Base-by-base conservation (phyloP, 1,284 basidiomycete species). In the Gymnopus androsaceus region DNA sequence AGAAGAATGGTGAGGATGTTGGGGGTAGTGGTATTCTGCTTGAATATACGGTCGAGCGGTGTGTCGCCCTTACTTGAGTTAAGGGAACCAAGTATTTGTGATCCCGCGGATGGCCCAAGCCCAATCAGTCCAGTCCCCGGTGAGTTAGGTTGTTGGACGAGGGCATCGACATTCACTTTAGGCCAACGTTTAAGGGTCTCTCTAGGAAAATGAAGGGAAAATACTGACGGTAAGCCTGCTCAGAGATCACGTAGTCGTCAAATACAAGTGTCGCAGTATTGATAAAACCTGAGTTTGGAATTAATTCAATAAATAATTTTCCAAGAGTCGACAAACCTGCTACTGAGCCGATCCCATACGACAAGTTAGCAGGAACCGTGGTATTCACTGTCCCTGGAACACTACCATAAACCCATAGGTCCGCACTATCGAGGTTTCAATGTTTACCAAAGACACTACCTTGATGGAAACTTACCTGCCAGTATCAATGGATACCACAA, bases 211-310 rank as follows among this genome's bases (percentile, higher is more conserved):
- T 12, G 8, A 27, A 23, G 27, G 21, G 6, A 14, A 30, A 23
- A 4, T n/a, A 45, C 51, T 34, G 23, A 54, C 52, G 14, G 25
- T 54, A 54, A 4, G 44, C 44, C 17, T 54, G 52, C 28, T 54
- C 25, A 1, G 9, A 8, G 8, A 54, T 38, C 25, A n/a, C 17
- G 19, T 27, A 38, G 14, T 46, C 44, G 17, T 54, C 52, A 14
- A 54, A 47, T 14, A 38, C 34, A 8, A 46, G 41, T 8, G 42
- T 36, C 17, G 44, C 52, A 17, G 37, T 36, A 21, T 47, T 36
- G 15, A 55, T 41, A 15, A 23, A 41, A 11, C 53, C 50, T 51
- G n/a, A 2, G 3, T 9, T n/a, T 1, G 19, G 21, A 9, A 36
- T 17, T n/a, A 38, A 9, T 21, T 34, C 19, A 30, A 40, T 12